Base-by-base conservation (phyloP, 805 yeast species). In the Candida morakotiae region DNA sequence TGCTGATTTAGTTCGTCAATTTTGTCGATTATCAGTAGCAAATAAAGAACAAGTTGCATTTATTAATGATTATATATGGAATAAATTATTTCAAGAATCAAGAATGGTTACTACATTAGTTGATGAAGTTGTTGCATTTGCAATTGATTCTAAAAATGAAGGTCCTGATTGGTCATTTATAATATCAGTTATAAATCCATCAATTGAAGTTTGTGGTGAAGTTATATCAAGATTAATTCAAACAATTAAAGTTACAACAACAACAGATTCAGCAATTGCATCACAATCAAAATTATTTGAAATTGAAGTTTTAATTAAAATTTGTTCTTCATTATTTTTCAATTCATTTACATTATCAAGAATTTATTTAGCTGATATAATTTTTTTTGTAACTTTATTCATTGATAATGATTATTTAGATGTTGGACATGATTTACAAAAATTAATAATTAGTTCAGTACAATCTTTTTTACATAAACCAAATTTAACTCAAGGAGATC, bases 91-190 rank as follows among this genome's bases (percentile, higher is more conserved):
- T 16, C 50, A 72, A 2, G 88, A 84, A 38, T 79, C 79, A 30
- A 64, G 77, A 26, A 57, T 87, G 9, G 71, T 75, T 3, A 66
- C 72, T 2, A 57, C 77, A 3, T 63, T 86, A 17, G 71, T 87
- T 9, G 88, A 84, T 44, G 96, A 86, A 49, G 75, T 84, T 16
- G 75, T 86, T 5, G 75, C 80, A 2, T 81, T 80, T 44, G 82
- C 88, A 1, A 72, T 85, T 46, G 93, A 84, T 45, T 77, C 81
- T 50, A 83, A 82, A 46, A 80, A 87, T n/a, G 87, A 82, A 46
- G 83, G 81, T 3, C 73, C 76, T 26, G 79, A 73, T 33, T 84
- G 87, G 87, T 69, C 71, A 14, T 75, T 72, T 32, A 71, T 80
- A 5, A 70, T 82, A 2, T 70, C 82, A 1, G 68, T 83, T n/a